phyloP scores from a whole-genome alignment of 345 rosid genomes.

The Excoecaria agallocha region DNA sequence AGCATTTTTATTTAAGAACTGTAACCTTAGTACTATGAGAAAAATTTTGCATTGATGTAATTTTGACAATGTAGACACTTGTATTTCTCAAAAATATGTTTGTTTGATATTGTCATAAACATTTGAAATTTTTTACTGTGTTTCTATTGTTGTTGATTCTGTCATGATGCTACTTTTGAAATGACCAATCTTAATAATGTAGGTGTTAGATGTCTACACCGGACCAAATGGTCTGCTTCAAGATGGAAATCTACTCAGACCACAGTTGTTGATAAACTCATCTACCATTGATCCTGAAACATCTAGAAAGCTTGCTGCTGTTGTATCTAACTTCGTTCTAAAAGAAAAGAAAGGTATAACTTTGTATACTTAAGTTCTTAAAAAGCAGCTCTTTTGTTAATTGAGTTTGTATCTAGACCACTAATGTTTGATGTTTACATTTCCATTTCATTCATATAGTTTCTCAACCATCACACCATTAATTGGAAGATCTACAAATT shows the following conservation, averaged over 20 bases:
- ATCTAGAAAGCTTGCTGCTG: constrained; percentile 62
- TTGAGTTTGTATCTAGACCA: background rate
- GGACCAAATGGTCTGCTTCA: constrained; percentile 74
- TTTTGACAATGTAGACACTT: background rate
- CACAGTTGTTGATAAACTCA: constrained; percentile 72
- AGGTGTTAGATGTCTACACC: constrained; percentile 84
- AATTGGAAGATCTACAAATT: background rate
- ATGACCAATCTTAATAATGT: constrained; percentile 20
- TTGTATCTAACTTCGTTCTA: constrained; percentile 54
- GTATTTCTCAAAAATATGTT: background rate
- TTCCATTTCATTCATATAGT: background rate
- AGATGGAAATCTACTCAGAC: constrained; percentile 52
- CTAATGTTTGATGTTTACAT: background rate
- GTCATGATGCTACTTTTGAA: constrained; percentile 7
- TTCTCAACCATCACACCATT: background rate
- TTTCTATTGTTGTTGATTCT: background rate
- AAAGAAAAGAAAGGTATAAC: constrained; percentile 59
- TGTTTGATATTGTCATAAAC: background rate
- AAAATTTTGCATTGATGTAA: background rate
- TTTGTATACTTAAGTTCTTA: constrained; percentile 2
- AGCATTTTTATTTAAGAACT: background rate
- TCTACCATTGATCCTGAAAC: constrained; percentile 92
- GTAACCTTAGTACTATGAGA: background rate
- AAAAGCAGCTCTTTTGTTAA: background rate
- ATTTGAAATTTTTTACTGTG: background rate